phyloP scores from a whole-genome alignment of 73 alveolate species.

The Tetrahymena malaccensis region DNA sequence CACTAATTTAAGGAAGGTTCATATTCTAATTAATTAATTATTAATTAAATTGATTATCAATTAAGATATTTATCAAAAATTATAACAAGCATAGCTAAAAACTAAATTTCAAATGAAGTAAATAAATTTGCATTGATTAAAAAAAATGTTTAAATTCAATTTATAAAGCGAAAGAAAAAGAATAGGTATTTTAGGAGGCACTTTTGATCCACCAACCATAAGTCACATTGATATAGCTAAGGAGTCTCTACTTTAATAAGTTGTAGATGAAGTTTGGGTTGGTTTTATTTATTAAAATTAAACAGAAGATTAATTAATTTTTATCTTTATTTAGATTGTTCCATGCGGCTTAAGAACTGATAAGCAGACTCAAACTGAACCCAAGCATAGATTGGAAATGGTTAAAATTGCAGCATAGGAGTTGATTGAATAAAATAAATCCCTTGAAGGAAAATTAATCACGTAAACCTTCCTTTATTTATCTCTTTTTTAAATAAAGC shows the following conservation, averaged over 20 bases:
- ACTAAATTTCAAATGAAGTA: background rate
- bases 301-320: no score
- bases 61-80: background rate
- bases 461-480: background rate
- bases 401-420: background rate
- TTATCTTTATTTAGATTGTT: background rate
- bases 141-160: background rate
- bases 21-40: background rate
- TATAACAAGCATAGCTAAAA: no score
- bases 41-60: background rate
- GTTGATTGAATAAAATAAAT: background rate
- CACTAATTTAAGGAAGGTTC: no score
- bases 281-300: background rate
- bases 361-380: background rate
- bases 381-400: background rate
- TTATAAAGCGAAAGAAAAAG: background rate
- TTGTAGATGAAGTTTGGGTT: constrained; percentile 45
- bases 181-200: constrained; percentile 69
- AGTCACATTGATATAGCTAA: constrained; percentile 61
- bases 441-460: background rate
- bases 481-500: background rate
- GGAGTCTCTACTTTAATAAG: constrained; percentile 31
- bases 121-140: background rate
- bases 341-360: background rate
- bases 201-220: constrained; percentile 84